phyloP scores from a whole-genome alignment of 1,139 yeast genomes.

The Groenewaldozyma sp. region DNA sequence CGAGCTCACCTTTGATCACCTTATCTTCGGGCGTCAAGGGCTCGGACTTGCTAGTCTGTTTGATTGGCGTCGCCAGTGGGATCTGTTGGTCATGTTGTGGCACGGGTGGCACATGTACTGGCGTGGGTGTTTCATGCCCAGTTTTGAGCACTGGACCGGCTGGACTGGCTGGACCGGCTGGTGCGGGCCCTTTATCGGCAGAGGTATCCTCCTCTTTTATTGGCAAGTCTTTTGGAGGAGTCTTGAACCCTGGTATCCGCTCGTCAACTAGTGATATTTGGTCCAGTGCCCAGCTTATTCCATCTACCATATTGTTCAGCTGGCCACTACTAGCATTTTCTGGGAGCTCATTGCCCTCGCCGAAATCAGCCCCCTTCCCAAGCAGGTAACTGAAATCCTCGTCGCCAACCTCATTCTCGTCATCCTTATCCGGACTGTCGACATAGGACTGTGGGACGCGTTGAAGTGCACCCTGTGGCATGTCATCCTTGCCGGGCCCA shows the following conservation, averaged over 20 bases:
- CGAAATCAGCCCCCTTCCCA: too few relatives aligned
- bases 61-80: background rate
- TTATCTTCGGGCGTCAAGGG: conserved; percentile 9
- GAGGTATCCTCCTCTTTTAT: too few relatives aligned
- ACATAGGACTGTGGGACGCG: background rate
- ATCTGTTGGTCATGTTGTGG: too few relatives aligned
- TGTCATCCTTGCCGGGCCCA: too few relatives aligned
- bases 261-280: background rate
- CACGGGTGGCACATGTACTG: background rate
- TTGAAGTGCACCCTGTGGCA: too few relatives aligned
- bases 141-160: background rate
- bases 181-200: background rate
- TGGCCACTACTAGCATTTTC: background rate
- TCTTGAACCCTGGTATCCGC: too few relatives aligned
- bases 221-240: too few relatives aligned
- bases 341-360: too few relatives aligned
- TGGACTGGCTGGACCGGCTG: background rate
- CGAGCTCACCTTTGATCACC: conserved; percentile 3
- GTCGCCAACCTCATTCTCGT: background rate
- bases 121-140: background rate
- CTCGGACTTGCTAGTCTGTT: too few relatives aligned
- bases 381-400: background rate
- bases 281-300: background rate
- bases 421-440: background rate
- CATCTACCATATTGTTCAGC: background rate